Evolutionary conservation across 2,329 filamentous ascomycete species (phyloP).

Genomic region (Dryadomyces sulphureus): DNA sequence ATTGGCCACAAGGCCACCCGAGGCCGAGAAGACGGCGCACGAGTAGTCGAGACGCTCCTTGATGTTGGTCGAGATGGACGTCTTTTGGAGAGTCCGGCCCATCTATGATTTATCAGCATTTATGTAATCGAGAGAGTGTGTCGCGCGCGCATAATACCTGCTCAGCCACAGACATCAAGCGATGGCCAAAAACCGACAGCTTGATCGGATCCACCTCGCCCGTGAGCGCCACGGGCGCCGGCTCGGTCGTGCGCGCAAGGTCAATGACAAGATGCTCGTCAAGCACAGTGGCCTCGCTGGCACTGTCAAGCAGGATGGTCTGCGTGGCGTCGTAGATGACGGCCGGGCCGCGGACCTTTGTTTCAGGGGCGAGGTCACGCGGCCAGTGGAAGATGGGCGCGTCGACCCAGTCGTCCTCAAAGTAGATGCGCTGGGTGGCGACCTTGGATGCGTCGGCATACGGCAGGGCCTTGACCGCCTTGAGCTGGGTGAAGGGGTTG

Average conservation of each 20-base stretch:
- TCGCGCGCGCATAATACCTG: background rate
- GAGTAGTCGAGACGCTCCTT: slow-evolving; percentile 74
- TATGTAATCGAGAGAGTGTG: too few relatives aligned
- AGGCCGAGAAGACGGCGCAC: slow-evolving; percentile 63
- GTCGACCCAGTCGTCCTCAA: slow-evolving; percentile 32
- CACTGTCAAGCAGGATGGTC: slow-evolving; percentile 55
- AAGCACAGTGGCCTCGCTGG: slow-evolving; percentile 46
- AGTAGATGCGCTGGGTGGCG: slow-evolving; percentile 46
- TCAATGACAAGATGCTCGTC: slow-evolving; percentile 60
- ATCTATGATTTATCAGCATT: slow-evolving; percentile 30
- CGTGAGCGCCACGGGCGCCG: background rate
- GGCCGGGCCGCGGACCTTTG: slow-evolving; percentile 41
- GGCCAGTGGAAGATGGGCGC: slow-evolving; percentile 52
- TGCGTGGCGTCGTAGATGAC: slow-evolving; percentile 54
- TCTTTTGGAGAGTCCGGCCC: slow-evolving; percentile 67
- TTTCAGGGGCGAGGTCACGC: slow-evolving; percentile 43
- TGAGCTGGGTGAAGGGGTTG: background rate
- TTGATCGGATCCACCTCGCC: slow-evolving; percentile 46
- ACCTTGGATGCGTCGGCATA: slow-evolving; percentile 24
- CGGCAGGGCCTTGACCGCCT: background rate
- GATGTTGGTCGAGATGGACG: slow-evolving; percentile 66
- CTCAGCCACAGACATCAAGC: slow-evolving; percentile 54
- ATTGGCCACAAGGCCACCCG: slow-evolving; percentile 63
- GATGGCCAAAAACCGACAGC: slow-evolving; percentile 59
- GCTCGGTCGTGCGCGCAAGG: slow-evolving; percentile 22